Base-by-base conservation (phyloP, 1,284 basidiomycete species). In the Ustilago cynodontis region DNA sequence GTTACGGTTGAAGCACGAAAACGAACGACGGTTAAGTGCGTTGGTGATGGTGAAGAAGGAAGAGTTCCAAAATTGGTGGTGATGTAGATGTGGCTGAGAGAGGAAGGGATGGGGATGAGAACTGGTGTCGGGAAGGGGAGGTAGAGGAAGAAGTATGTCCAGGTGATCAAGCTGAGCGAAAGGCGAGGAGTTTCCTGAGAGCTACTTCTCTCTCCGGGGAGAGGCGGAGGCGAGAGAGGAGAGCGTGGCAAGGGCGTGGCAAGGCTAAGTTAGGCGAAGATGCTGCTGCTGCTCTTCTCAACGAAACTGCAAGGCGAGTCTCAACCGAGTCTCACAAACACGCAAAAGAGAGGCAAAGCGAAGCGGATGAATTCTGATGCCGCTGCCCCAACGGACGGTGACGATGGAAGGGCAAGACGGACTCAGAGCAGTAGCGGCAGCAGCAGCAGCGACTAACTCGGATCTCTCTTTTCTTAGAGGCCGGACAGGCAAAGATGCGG, bases 201-300 rank as follows among this genome's bases (percentile, higher is more conserved):
- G 31, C 31, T 33, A 33, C 31, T 33, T 5, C 6, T 6, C 31
- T 33, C 11, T 5, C 31, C 11, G 50, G 50, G 50, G 50, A 31
- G 22, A 67, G 49, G 39, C 59, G 61, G 60, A 63, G 57, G 47
- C 47, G 41, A 59, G 29, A 26, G 24, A 37, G 41, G 59, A 31
- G 31, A 47, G 65, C 59, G 65, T 62, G 65, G 59, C 59, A 55
- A 47, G 56, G 58, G 41, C 41, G 20, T 22, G 41, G 41, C 41
- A 37, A 41, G 37, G 55, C 26, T 20, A 37, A 52, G 37, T 47
- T 20, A 14, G 26, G 57, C 57, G 33, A 43, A 35, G 45, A 26
- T n/a, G 24, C 31, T 33, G n/a, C 45, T n/a, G n/a, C n/a, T 47
- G 47, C 47, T 49, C 14, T 28, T 24, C 43, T 22, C 10, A 24